A percentile compares a stretch with the other conserved stretches of the same genome.
phyloP scores from a whole-genome alignment of 2,329 filamentous ascomycete species.

The Endocalyx cinctus region DNA sequence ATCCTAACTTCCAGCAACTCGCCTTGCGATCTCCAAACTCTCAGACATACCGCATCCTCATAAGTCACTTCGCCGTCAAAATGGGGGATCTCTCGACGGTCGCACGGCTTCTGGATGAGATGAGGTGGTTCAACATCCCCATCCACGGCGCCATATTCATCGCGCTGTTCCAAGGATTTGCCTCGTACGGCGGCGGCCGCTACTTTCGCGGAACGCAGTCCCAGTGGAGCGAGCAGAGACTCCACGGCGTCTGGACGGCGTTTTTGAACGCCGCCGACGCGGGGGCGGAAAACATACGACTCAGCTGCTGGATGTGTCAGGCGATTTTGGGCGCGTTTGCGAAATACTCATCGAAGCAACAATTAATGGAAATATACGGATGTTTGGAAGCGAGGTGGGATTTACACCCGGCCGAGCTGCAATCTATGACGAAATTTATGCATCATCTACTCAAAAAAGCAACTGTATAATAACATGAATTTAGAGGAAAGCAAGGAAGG shows the following conservation, averaged over 20 bases:
- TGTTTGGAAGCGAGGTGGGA: conserved; percentile 44
- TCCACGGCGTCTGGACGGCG: conserved; percentile 63
- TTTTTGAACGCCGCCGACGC: conserved; percentile 54
- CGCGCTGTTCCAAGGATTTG: conserved; percentile 78
- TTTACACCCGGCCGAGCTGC: conserved; percentile 33
- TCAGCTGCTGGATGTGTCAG: conserved; percentile 57
- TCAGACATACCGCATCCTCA: conserved; percentile 73
- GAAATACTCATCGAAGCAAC: conserved; percentile 48
- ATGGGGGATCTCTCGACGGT: conserved; percentile 70
- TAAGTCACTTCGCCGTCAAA: conserved; percentile 66
- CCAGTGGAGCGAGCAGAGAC: conserved; percentile 66
- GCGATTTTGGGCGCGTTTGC: conserved; percentile 61
- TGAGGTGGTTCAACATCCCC: conserved; percentile 64
- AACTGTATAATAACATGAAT: no score
- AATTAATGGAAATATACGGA: conserved; percentile 52
- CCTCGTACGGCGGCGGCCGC: conserved; percentile 67
- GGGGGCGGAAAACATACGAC: conserved; percentile 40
- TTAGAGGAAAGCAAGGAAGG: no score
- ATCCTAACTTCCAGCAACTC: conserved; percentile 50
- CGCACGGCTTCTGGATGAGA: conserved; percentile 70
- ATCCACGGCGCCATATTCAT: conserved; percentile 75
- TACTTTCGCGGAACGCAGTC: conserved; percentile 58
- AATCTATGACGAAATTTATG: conserved; percentile 44
- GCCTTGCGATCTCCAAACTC: conserved; percentile 69
- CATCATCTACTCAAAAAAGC: conserved; percentile 35